Evolutionary conservation across 371 early-diverging fungal species (phyloP), one percentile per base, ranked within the genome.

Genomic region (Actinomucor elegans): DNA sequence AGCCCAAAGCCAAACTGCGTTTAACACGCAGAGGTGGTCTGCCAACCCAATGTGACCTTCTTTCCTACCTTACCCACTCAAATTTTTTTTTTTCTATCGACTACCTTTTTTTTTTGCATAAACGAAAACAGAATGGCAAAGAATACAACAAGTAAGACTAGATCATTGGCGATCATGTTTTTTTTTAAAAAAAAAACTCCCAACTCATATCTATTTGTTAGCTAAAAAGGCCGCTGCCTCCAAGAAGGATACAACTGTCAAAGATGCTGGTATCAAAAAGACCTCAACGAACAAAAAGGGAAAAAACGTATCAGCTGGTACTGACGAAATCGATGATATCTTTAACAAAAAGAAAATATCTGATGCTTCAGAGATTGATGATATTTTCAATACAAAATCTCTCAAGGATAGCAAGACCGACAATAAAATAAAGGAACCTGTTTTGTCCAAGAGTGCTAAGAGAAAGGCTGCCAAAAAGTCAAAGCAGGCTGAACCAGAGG

Each of bases 311-410:
- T 24, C 40, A 28, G 23, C 43, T 5, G 21, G 42, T 26, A 15
- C 31, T 17, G 43, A 54, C 24, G 57, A 56, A 33, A 51, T 57
- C 1, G 57, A 57, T 12, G 57, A 57, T 21, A 57, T 51, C 27
- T 57, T 51, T 26, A 51, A 20, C 15, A 48, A 49, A 9, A 47
- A 44, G 27, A 63, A 58, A n/a, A 7, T 43, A 2, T n/a, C 21
- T 8, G 48, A 41, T 11, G 34, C 62, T 37, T 66, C 71, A 40
- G 78, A 77, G 57, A 77, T 77, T 31, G 78, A 77, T 43, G 78
- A 77, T 51, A 77, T 77, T 26, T 77, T 77, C 26, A 56, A 69
- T 5, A 66, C 42, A 11, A 69, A 65, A 38, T 54, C 48, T 9
- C 48, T 50, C 29, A 59, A 55, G 6, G 45, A n/a, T 7, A 43